Evolutionary conservation across 1,284 basidiomycete species (phyloP).

Genomic region (Ustilago trichophora): DNA sequence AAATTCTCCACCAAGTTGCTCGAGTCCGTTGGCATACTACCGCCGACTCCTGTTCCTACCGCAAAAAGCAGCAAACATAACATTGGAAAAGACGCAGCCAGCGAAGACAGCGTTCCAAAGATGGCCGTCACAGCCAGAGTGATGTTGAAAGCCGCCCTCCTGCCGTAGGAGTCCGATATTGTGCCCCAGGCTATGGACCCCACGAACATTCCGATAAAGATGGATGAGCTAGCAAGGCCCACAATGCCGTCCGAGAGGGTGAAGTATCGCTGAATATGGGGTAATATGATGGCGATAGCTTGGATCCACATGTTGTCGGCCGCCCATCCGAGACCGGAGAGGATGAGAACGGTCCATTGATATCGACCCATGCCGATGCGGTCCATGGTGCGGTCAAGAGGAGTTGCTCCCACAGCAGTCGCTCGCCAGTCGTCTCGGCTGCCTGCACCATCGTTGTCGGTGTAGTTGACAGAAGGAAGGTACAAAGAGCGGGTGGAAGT

Average conservation of each 20-base stretch:
- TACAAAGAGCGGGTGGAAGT: conserved; percentile 31
- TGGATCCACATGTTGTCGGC: conserved; percentile 66
- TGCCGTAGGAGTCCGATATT: conserved; percentile 71
- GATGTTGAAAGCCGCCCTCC: conserved; percentile 87
- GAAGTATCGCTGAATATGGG: conserved; percentile 80
- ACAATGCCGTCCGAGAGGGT: conserved; percentile 77
- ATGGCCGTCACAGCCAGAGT: conserved; percentile 88
- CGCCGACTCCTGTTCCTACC: conserved; percentile 87
- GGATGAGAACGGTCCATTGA: conserved; percentile 56
- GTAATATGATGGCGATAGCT: conserved; percentile 83
- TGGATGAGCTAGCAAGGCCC: conserved; percentile 78
- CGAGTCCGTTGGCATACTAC: conserved; percentile 89
- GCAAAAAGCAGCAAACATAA: conserved; percentile 84
- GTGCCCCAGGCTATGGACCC: conserved; percentile 74
- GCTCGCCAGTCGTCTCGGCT: conserved; percentile 50
- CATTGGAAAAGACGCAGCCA: conserved; percentile 76
- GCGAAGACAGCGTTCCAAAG: conserved; percentile 84
- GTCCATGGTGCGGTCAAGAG: conserved; percentile 76
- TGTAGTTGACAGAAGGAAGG: conserved; percentile 25
- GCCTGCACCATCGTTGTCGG: not conserved
- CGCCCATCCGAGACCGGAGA: conserved; percentile 60
- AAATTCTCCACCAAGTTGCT: conserved; percentile 93
- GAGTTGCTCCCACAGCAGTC: conserved; percentile 38
- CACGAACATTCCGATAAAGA: conserved; percentile 95
- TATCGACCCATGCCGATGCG: conserved; percentile 83